phyloP scores from a whole-genome alignment of 768 basidiomycete genomes.

The Russula vinacea region DNA sequence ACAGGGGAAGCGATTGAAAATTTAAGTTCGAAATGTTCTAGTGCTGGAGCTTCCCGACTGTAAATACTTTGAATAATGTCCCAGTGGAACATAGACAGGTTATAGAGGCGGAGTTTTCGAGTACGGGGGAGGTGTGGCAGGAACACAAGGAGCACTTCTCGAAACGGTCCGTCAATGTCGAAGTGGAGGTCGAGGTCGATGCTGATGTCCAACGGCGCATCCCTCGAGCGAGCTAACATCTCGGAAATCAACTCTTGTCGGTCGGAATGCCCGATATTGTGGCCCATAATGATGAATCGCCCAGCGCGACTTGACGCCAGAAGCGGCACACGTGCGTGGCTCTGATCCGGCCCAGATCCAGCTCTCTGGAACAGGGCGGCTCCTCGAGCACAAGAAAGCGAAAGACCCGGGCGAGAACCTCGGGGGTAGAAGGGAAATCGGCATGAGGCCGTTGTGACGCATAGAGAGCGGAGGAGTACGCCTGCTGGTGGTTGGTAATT shows the following conservation, averaged over 20 bases:
- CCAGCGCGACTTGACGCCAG: constrained; percentile 25
- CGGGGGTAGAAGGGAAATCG: constrained; percentile 8
- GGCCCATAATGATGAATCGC: constrained; percentile 16
- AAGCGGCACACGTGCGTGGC: constrained; percentile 26
- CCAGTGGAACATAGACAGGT: neutral
- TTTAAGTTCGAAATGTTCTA: constrained; percentile 17
- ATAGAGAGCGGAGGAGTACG: neutral
- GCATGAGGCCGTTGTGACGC: constrained; percentile 5
- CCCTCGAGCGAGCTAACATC: constrained; percentile 2
- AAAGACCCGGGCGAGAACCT: constrained; percentile 11
- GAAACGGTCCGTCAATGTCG: no score
- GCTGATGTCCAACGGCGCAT: constrained; percentile 10
- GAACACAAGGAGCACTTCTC: neutral
- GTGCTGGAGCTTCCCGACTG: neutral
- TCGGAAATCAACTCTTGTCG: constrained; percentile 2
- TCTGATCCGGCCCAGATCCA: neutral
- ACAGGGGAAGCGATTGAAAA: neutral
- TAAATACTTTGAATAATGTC: neutral
- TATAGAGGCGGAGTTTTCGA: constrained; percentile 12
- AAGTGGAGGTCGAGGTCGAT: no score
- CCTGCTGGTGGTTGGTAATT: no score
- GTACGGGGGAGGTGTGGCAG: constrained; percentile 9
- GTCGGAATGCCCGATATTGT: neutral
- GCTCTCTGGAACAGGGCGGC: neutral
- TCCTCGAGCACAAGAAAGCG: neutral